Base-by-base conservation (phyloP, 2,329 filamentous ascomycete genomes). In the Exophiala alcalophila region DNA sequence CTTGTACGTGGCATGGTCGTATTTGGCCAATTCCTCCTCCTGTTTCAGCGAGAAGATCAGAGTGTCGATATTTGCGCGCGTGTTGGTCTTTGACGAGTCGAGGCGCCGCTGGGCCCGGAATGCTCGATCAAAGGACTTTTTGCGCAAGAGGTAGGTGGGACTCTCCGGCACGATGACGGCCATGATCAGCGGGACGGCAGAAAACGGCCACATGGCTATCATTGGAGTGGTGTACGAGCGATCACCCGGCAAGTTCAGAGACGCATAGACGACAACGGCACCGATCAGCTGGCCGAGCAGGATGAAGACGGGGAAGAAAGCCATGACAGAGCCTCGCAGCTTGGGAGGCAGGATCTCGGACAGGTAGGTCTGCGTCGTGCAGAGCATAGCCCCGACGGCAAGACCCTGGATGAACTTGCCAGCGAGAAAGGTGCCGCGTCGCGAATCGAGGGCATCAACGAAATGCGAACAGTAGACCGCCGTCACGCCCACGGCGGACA, bases 81-180 rank as follows among this genome's bases (percentile, higher is more conserved):
- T 65, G 23, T 69, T 63, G 1, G 59, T 56, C 4, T 59, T 60
- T 0, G 57, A 41, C 0, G 69, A 67, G 48, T 76, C 70, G 35
- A 81, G 69, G 32, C 72, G 70, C 36, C 64, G 65, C 55, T 77
- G 71, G 10, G 73, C 66, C 44, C 61, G 59, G 45, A 72, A 57
- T 1, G 72, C 69, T 32, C 71, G 56, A 1, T 60, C 59, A 8
- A 67, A 56, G 4, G 58, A 57, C 3, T 60, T 61, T 38, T 65
- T 69, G 3, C 71, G 65, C 1, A 78, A 57, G 2, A 76, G 58
- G 46, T 68, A 76, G 0, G 70, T 63, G 0, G 75, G 75, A 9
- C 68, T 73, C 48, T 78, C 74, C 0, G 74, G 74, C 23, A 77
- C 64, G 30, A 71, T 27, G 21, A 70, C 53, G 0, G 71, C 62